A percentile compares a stretch with the other conserved stretches of the same genome.
phyloP scores from a whole-genome alignment of 371 early-diverging fungal genomes.

The Parasitella parasitica region DNA sequence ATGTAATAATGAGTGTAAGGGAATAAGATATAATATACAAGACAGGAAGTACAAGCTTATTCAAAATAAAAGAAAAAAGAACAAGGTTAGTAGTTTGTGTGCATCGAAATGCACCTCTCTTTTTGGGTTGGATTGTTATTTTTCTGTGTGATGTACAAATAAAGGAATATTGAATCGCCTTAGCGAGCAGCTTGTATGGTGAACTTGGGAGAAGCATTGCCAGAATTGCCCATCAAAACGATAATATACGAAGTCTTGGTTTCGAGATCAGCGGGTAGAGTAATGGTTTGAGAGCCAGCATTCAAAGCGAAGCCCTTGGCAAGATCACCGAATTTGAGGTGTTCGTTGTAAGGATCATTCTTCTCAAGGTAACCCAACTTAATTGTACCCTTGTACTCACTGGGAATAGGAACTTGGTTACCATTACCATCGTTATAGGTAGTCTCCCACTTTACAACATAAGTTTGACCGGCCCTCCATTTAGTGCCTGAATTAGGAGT shows the following conservation, averaged over 20 bases:
- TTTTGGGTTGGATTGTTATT: neutral
- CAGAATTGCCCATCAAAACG: slow-evolving; percentile 48
- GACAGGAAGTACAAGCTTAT: neutral
- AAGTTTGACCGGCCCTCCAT: slow-evolving; percentile 29
- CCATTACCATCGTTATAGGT: slow-evolving; percentile 14
- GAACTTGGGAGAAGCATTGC: slow-evolving; percentile 47
- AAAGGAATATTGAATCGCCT: neutral
- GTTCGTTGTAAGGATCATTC: slow-evolving; percentile 29
- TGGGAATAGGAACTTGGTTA: slow-evolving; percentile 23
- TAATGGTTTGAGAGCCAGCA: slow-evolving; percentile 26
- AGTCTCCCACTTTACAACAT: slow-evolving; percentile 25
- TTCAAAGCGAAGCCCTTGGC: slow-evolving; percentile 35
- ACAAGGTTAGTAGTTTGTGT: neutral
- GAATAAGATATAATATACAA: neutral
- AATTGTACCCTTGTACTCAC: slow-evolving; percentile 23
- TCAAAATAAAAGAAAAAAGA: no score
- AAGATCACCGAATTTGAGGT: slow-evolving; percentile 30
- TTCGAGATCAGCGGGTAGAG: slow-evolving; percentile 33
- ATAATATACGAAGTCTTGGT: slow-evolving; percentile 38
- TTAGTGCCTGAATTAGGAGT: slow-evolving; percentile 20
- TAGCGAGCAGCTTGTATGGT: slow-evolving; percentile 22
- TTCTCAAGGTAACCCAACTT: slow-evolving; percentile 40
- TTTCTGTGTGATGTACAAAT: slow-evolving; percentile 9
- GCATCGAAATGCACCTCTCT: neutral
- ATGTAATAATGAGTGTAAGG: neutral